Conservation (phyloP, 2,329 filamentous ascomycete genomes). For the Stachybotrys echinatus region DNA sequence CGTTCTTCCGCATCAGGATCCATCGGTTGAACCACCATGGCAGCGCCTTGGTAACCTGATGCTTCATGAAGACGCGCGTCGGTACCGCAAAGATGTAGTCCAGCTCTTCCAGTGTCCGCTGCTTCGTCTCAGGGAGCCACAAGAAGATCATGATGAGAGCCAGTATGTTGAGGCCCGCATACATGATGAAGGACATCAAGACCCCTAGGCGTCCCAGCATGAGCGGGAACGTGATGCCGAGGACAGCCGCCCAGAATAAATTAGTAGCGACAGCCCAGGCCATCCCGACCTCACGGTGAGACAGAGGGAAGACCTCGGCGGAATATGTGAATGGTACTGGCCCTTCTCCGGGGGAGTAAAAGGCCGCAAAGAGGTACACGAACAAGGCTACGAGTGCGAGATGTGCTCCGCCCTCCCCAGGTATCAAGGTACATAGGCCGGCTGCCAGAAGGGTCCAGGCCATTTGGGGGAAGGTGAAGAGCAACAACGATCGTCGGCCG, state of each 20-base stretch:
- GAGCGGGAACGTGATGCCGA: constrained; percentile 59
- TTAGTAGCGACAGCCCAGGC: constrained; percentile 63
- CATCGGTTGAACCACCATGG: constrained; percentile 59
- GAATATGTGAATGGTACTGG: constrained; percentile 64
- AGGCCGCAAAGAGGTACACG: constrained; percentile 49
- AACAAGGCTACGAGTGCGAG: constrained; percentile 48
- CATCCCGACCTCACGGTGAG: constrained; percentile 69
- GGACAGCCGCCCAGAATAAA: constrained; percentile 53
- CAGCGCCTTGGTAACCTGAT: constrained; percentile 49
- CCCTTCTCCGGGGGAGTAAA: constrained; percentile 52
- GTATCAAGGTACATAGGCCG: constrained; percentile 47
- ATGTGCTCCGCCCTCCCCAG: constrained; percentile 24
- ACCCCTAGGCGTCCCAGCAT: constrained; percentile 41
- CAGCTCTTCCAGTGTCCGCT: constrained; percentile 46
- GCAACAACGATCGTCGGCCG: constrained; percentile 45
- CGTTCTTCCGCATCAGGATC: constrained; percentile 43
- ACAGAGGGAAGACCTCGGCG: constrained; percentile 65
- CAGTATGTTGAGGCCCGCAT: constrained; percentile 49
- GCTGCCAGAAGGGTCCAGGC: constrained; percentile 33
- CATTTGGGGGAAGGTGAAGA: constrained; percentile 38
- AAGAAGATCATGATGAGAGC: constrained; percentile 53
- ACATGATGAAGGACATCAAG: constrained; percentile 48
- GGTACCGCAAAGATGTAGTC: constrained; percentile 59
- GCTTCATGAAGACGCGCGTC: constrained; percentile 49
- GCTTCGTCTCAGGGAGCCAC: constrained; percentile 55